Evolutionary conservation across 495 filamentous ascomycete species (phyloP).

Genomic region (Aspergillus saccharolyticus): DNA sequence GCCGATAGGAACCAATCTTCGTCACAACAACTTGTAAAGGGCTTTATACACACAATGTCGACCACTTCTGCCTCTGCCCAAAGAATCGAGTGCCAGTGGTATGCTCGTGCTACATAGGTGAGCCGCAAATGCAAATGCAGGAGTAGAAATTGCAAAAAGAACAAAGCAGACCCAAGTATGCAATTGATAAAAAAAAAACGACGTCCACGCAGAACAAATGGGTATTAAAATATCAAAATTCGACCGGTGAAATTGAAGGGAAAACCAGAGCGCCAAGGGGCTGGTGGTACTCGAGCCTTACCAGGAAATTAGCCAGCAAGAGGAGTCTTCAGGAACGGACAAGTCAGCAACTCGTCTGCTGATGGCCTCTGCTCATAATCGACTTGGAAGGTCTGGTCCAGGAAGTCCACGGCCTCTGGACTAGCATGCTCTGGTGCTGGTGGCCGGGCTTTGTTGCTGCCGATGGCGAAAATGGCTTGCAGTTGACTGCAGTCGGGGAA

Average conservation of each 20-base stretch:
- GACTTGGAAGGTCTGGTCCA: slow-evolving; percentile 87
- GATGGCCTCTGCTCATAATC: slow-evolving; percentile 88
- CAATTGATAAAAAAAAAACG: neutral
- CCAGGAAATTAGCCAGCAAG: slow-evolving; percentile 27
- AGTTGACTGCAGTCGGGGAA: slow-evolving; percentile 97
- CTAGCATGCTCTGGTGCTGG: slow-evolving; percentile 86
- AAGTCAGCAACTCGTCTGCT: slow-evolving; percentile 81
- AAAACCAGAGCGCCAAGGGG: neutral
- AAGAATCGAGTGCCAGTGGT: neutral
- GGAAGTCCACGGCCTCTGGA: slow-evolving; percentile 77
- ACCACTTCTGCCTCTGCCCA: neutral
- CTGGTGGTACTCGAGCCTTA: neutral
- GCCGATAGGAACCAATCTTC: neutral
- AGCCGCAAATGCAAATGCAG: neutral
- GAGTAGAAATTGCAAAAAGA: neutral
- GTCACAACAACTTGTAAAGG: neutral
- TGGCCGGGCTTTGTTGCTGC: slow-evolving; percentile 76
- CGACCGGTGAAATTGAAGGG: neutral
- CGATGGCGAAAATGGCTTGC: slow-evolving; percentile 98
- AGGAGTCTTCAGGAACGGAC: slow-evolving; percentile 68
- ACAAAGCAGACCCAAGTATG: neutral
- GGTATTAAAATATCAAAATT: slow-evolving; percentile 3
- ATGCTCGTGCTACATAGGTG: neutral
- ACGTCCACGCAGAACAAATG: neutral
- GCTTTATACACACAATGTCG: neutral